These are phyloP conservation scores for Capsella bursapastoris DNA, from an alignment of 345 rosid genomes.

Conservation along the genomic window DNA sequence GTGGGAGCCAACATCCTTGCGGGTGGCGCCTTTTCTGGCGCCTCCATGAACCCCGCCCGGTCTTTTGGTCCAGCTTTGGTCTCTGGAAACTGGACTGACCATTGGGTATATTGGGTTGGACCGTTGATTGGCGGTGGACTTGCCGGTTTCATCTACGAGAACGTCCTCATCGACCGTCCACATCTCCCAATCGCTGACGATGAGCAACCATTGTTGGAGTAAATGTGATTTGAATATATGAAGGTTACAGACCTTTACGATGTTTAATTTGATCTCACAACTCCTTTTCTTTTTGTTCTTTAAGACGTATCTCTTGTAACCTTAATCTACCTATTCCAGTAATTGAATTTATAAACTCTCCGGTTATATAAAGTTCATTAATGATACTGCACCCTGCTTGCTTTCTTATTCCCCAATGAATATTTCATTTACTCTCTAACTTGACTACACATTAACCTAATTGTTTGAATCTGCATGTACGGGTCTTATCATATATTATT, in stretches of 20 bases:
- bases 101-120: slow-evolving; percentile 95
- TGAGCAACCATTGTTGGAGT: slow-evolving; percentile 37
- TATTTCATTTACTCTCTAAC: too few species aligned
- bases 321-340: not conserved
- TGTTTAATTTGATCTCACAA: not conserved
- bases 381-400: too few species aligned
- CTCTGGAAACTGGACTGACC: slow-evolving; percentile 85
- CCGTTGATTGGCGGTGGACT: slow-evolving; percentile 83
- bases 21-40: slow-evolving; percentile 86
- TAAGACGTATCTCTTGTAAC: slow-evolving; percentile 8
- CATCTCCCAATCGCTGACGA: slow-evolving; percentile 45
- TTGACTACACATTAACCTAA: too few species aligned
- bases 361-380: not conserved
- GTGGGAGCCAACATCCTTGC: slow-evolving; percentile 84
- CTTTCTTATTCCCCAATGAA: too few species aligned
- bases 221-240: not conserved
- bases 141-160: slow-evolving; percentile 72
- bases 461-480: too few species aligned
- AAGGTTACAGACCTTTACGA: not conserved
- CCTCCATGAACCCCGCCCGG: slow-evolving; percentile 96
- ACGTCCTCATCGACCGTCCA: slow-evolving; percentile 65
- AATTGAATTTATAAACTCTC: not conserved
- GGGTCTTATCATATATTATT: too few species aligned
- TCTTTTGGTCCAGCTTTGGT: slow-evolving; percentile 91
- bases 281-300: not conserved